Conservation (phyloP, 148 eudicot species). For the Pharnaceum exiguum region DNA sequence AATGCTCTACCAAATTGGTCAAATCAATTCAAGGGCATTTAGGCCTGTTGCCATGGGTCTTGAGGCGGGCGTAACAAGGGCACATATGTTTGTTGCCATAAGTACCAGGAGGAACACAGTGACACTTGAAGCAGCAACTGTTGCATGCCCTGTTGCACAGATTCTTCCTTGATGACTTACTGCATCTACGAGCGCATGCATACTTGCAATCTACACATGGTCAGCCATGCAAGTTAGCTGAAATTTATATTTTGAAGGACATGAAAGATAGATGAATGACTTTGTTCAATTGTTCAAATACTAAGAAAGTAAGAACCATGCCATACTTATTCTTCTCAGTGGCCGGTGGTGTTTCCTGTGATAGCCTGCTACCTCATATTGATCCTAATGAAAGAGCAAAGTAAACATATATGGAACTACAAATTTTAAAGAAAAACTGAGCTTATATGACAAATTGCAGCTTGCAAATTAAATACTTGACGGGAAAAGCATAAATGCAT, state of each 20-base stretch:
- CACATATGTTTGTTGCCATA: slow-evolving; percentile 47
- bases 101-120: slow-evolving; percentile 76
- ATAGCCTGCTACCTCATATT: background rate
- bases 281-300: background rate
- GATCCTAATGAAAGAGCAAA: background rate
- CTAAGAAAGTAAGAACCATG: background rate
- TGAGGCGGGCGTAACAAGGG: slow-evolving; percentile 67
- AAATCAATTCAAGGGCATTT: slow-evolving; percentile 52
- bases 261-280: too few relatives aligned
- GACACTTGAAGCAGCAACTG: slow-evolving; percentile 52
- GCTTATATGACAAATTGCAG: too few relatives aligned
- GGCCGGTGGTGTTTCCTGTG: background rate
- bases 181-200: slow-evolving; percentile 59
- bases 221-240: background rate
- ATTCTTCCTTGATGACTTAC: slow-evolving; percentile 50
- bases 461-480: background rate
- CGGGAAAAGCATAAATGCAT: background rate
- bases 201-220: slow-evolving; percentile 42
- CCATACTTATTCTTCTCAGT: slow-evolving; percentile 13
- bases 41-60: slow-evolving; percentile 53
- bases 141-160: slow-evolving; percentile 61
- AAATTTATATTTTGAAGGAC: too few relatives aligned
- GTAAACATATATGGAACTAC: too few relatives aligned
- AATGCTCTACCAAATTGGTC: background rate
- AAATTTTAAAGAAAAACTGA: too few relatives aligned